Conservation (phyloP, 495 filamentous ascomycete species). For the Hypoxylon cercidicola region DNA sequence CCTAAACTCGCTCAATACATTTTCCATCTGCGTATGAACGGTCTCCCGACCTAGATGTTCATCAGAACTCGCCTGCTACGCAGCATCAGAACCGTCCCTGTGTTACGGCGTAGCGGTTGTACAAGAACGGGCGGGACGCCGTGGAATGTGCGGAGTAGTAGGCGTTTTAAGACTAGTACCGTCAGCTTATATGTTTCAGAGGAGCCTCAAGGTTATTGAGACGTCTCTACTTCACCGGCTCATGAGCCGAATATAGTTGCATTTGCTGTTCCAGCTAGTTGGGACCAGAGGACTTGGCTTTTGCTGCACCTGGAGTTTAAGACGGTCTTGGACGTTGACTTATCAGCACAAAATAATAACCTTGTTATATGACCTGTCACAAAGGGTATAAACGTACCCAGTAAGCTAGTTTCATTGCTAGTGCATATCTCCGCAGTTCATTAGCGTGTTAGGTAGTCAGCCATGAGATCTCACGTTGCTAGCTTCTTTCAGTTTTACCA, state of each 20-base stretch:
- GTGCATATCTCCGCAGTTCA: not conserved
- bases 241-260: slow-evolving; percentile 1
- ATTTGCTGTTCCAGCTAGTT: not conserved
- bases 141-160: not conserved
- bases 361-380: slow-evolving; percentile 27
- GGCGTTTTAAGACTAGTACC: slow-evolving; percentile 20
- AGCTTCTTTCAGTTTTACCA: not conserved
- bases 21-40: not conserved
- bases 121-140: slow-evolving; percentile 20
- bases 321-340: slow-evolving; percentile 28
- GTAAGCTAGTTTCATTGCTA: slow-evolving; percentile 27
- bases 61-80: not conserved
- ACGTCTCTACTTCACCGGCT: slow-evolving; percentile 7
- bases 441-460: not conserved
- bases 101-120: slow-evolving; percentile 22
- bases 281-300: not conserved
- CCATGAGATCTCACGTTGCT: slow-evolving; percentile 3
- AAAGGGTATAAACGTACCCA: not conserved
- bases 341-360: slow-evolving; percentile 4
- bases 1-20: slow-evolving; percentile 1
- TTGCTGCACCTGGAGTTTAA: slow-evolving; percentile 23
- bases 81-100: not conserved
- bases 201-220: slow-evolving; percentile 36
- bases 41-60: not conserved
- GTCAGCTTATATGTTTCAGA: slow-evolving; percentile 22